Conservation (phyloP, 2,329 filamentous ascomycete species). For the Aspergillus sp. region DNA sequence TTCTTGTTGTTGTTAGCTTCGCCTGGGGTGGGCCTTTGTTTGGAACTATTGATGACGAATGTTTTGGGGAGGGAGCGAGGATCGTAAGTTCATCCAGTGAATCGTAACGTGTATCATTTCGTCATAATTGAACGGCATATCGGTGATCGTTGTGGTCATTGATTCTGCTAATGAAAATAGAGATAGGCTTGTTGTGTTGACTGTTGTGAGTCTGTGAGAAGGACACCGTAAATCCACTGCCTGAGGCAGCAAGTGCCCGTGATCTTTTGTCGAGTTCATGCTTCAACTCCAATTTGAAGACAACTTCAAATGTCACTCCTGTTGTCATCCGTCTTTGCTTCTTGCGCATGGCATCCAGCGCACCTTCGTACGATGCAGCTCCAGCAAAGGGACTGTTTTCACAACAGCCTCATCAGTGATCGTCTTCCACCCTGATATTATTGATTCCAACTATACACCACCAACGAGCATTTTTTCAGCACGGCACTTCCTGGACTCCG, state of each 20-base stretch:
- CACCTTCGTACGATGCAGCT: neutral
- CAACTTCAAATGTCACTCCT: neutral
- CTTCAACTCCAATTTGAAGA: neutral
- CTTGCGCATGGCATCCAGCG: neutral
- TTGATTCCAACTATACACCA: neutral
- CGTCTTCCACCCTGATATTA: neutral
- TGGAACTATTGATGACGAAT: constrained; percentile 7
- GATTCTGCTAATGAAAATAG: neutral
- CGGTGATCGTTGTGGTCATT: neutral
- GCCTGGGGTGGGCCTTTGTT: neutral
- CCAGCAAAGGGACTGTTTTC: neutral
- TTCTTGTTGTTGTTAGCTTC: neutral
- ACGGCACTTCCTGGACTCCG: neutral
- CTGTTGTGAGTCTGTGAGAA: no score
- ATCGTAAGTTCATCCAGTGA: neutral
- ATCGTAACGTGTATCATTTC: neutral
- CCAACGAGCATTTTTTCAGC: neutral
- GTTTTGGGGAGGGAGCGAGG: neutral
- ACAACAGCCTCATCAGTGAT: neutral
- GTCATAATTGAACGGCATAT: neutral
- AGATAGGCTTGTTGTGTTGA: neutral
- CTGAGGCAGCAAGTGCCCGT: neutral
- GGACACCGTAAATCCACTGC: neutral
- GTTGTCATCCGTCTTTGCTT: neutral
- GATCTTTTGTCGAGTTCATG: neutral